These are phyloP conservation scores for Leptodontidium sp. DNA, from an alignment of 2,329 filamentous ascomycete genomes.

Conservation along the genomic window DNA sequence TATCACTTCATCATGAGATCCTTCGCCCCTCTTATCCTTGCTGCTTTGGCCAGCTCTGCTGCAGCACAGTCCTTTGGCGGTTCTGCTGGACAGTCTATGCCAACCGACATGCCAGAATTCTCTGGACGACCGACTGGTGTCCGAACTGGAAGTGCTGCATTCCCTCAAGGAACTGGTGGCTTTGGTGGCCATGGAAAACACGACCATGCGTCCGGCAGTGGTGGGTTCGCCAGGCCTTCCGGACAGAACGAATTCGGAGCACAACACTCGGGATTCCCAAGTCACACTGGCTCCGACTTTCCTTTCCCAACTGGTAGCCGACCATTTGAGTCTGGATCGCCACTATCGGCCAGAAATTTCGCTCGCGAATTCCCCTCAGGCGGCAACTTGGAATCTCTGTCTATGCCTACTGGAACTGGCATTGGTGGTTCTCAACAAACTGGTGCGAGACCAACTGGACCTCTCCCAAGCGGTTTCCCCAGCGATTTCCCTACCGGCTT, in stretches of 20 bases:
- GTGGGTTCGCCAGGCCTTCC: slow-evolving; percentile 4
- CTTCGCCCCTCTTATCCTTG: slow-evolving; percentile 19
- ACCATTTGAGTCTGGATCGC: background rate
- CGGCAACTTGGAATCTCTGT: slow-evolving; percentile 9
- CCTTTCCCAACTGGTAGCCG: slow-evolving; percentile 1
- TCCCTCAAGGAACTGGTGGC: slow-evolving; percentile 9
- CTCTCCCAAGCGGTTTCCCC: background rate
- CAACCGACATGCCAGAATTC: background rate
- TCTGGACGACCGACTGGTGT: slow-evolving; percentile 12
- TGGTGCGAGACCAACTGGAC: slow-evolving; percentile 7
- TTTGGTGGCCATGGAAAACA: slow-evolving; percentile 1
- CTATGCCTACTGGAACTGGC: slow-evolving; percentile 13
- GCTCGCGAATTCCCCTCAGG: slow-evolving; percentile 1
- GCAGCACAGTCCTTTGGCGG: slow-evolving; percentile 22
- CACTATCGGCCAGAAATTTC: background rate
- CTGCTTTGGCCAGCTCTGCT: slow-evolving; percentile 27
- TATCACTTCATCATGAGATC: slow-evolving; percentile 25
- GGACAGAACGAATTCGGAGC: background rate
- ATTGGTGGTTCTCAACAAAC: background rate
- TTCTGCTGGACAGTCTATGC: slow-evolving; percentile 17
- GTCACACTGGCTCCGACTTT: slow-evolving; percentile 4
- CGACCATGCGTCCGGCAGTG: background rate
- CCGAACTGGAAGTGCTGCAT: background rate
- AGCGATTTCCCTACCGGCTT: background rate
- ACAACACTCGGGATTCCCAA: slow-evolving; percentile 7